A percentile compares a stretch with the other conserved stretches of the same genome.
Evolutionary conservation across 176 grass and related monocot species (phyloP).

Genomic region (Juncus inflexus): DNA sequence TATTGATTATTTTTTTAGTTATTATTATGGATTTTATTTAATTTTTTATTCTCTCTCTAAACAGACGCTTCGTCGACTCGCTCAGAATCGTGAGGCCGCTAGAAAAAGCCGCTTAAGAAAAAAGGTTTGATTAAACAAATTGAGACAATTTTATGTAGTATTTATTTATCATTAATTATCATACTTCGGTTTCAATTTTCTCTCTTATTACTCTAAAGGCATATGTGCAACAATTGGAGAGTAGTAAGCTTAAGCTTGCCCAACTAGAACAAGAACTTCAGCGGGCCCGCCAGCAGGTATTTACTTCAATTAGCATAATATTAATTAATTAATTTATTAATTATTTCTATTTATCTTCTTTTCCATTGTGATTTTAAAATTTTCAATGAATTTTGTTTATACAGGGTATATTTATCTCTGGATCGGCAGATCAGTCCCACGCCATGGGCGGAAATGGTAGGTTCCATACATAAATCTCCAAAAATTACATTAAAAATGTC

Average conservation of each 20-base stretch:
- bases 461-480: background rate
- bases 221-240: conserved; percentile 94
- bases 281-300: conserved; percentile 82
- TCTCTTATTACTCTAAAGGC: conserved; percentile 49
- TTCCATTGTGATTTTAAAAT: background rate
- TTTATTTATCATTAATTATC: background rate
- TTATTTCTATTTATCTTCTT: conserved; percentile 14
- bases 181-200: conserved; percentile 1
- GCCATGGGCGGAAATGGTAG: conserved; percentile 74
- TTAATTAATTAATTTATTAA: conserved; percentile 12
- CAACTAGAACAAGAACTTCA: conserved; percentile 91
- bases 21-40: conserved; percentile 10
- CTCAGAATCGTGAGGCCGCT: conserved; percentile 98
- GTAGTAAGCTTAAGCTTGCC: conserved; percentile 86
- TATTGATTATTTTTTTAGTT: too few species aligned
- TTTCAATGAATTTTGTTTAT: conserved; percentile 23
- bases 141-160: conserved; percentile 25
- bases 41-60: conserved; percentile 32
- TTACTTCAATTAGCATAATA: background rate
- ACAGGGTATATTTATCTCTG: conserved; percentile 92
- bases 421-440: conserved; percentile 87
- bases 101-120: conserved; percentile 98
- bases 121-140: conserved; percentile 58
- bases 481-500: too few species aligned
- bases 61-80: conserved; percentile 75